Base-by-base conservation (phyloP, 75 land plant species). In the Selaginella moellendorffii region DNA sequence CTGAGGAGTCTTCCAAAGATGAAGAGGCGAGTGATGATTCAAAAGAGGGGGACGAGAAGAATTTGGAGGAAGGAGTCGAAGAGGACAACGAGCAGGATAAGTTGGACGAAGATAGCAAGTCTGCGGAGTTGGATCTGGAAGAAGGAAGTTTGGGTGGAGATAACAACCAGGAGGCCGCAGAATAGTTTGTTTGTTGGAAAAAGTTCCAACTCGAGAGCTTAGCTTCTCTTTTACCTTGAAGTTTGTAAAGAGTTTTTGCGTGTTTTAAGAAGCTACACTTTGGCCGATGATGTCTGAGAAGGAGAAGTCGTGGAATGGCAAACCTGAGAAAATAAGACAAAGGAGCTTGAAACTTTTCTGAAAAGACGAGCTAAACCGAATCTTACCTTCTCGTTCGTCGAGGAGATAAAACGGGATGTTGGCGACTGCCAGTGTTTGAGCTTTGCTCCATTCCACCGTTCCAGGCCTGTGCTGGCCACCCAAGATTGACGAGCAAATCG, bases 271-370 rank as follows among this genome's bases (percentile, higher is more conserved):
- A 36, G 14, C 46, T 36, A 14, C 46, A 36, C 46, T 36, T 36
- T 14, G n/a, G 10, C 46, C 46, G 14, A 90, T 28, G 19, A 91
- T 63, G 56, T 91, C 88, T 28, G 84, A 78, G 24, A 87, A 73
- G 54, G 85, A 74, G 63, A 84, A 91, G 67, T 91, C 97, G 71
- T 87, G 97, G 66, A 78, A 91, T 0, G 92, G 92, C 23, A 85
- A 88, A 60, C 97, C 96, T 90, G n/a, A 19, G 24, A 1, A 25
- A 59, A 22, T 25, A 51, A 24, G 30, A 52, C 2, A 19, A 17
- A 36, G n/a, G n/a, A n/a, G n/a, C n/a, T n/a, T n/a, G n/a, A n/a
- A n/a, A n/a, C n/a, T n/a, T n/a, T n/a, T n/a, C n/a, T n/a, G n/a
- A n/a, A n/a, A n/a, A n/a, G n/a, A n/a, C n/a, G n/a, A n/a, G n/a